Evolutionary conservation across 2,329 filamentous ascomycete genomes (phyloP), one percentile per base, ranked within the genome.

Genomic region (Exophiala phaeomuriformis): DNA sequence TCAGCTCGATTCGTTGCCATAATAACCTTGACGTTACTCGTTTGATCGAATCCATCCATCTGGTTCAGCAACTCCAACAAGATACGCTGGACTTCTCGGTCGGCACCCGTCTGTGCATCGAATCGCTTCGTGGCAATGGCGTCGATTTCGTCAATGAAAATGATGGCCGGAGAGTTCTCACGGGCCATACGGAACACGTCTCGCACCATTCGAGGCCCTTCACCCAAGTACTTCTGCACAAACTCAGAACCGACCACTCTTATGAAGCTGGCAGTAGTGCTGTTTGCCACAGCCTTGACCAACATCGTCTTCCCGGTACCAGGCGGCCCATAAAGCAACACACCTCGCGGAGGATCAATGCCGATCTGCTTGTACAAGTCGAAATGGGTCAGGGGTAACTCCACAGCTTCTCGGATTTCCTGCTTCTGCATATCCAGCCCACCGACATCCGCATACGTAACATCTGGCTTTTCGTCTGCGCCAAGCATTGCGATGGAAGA

Each of bases 381-480:
- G 71, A 97, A 97, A 72, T 97, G 93, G 58, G 91, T 96, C 65
- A 98, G 78, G 33, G 93, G 93, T 61, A 98, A 78, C 77, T 98
- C 93, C 50, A 98, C 93, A 7, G 93, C 93, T 75, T 98, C 93
- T 62, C 93, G 82, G 61, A 98, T 98, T 73, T 98, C 93, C 75
- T 98, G 93, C 78, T 98, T 98, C 75, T 98, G 93, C 93, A 98
- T 98, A 67, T 98, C 93, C 62, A 97, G 75, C 46, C 93, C 93
- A 77, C 93, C 93, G 58, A 98, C 93, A 71, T 98, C 93, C 58
- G 90, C 91, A 66, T 98, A 98, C 41, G 90, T 95, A 56, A 98
- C 88, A 71, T 98, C 93, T 33, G 93, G 93, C 79, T 97, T 98
- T 80, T 98, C 93, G 67, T 95, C 88, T 53, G 85, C 81, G 57